Evolutionary conservation across 495 filamentous ascomycete genomes (phyloP).

Genomic region (Glutinoglossum americanum): DNA sequence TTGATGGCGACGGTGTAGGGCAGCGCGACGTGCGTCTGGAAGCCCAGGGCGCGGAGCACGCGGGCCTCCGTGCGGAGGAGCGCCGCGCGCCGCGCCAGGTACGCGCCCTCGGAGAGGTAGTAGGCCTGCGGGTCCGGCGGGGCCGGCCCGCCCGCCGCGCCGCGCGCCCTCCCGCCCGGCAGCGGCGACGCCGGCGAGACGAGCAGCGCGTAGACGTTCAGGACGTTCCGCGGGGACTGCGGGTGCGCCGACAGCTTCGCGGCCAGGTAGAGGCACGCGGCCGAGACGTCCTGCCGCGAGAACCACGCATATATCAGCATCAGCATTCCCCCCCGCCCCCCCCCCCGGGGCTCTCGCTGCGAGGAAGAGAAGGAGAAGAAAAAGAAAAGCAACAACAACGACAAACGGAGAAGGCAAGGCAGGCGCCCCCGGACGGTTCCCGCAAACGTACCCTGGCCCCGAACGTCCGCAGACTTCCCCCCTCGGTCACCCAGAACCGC

Average conservation of each 20-base stretch:
- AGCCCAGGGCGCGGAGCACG: slow-evolving; percentile 53
- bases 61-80: slow-evolving; percentile 51
- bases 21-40: slow-evolving; percentile 62
- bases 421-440: too few species aligned
- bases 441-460: slow-evolving; percentile 25
- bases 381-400: too few species aligned
- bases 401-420: too few species aligned
- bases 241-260: slow-evolving; percentile 68
- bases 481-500: slow-evolving; percentile 64
- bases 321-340: background rate
- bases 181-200: slow-evolving; percentile 43
- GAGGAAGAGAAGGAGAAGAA: too few species aligned
- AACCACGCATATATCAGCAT: background rate
- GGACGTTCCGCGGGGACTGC: slow-evolving; percentile 50
- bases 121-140: slow-evolving; percentile 30
- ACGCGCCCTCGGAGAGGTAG: slow-evolving; percentile 52
- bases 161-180: slow-evolving; percentile 16
- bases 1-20: slow-evolving; percentile 81
- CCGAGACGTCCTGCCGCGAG: slow-evolving; percentile 45
- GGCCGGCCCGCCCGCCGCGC: background rate
- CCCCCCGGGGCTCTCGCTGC: too few species aligned
- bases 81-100: slow-evolving; percentile 34
- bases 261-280: slow-evolving; percentile 59
- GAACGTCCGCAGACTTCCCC: slow-evolving; percentile 36
- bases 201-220: slow-evolving; percentile 71